phyloP scores from a whole-genome alignment of 2,329 filamentous ascomycete genomes.

The Phyllosticta citriasiana region DNA sequence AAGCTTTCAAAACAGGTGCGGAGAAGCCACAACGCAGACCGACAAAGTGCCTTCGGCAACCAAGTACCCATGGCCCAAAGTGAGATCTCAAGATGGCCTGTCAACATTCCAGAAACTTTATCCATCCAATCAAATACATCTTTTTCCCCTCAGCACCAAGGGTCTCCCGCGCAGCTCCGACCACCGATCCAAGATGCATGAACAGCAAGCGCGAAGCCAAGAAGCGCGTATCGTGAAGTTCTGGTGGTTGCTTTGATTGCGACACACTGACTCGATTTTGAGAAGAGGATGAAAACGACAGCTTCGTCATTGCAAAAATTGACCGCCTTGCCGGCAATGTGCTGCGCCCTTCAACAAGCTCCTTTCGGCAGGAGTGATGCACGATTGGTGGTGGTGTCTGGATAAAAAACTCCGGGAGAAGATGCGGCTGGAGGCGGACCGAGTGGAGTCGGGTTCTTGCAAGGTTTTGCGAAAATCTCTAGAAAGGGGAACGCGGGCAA shows the following conservation, averaged over 20 bases:
- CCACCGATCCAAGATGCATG: background rate
- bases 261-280: too few species aligned
- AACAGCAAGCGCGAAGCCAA: background rate
- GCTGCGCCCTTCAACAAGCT: too few species aligned
- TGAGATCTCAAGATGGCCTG: background rate
- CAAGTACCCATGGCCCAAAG: too few species aligned
- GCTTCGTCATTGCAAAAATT: too few species aligned
- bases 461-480: background rate
- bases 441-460: background rate
- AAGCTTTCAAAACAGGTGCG: too few species aligned
- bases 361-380: background rate
- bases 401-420: background rate
- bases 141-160: background rate
- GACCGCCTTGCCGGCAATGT: too few species aligned
- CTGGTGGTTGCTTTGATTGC: too few species aligned
- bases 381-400: background rate
- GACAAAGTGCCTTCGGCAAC: background rate
- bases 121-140: too few species aligned
- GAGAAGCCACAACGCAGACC: background rate
- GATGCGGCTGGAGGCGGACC: background rate
- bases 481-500: background rate
- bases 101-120: background rate
- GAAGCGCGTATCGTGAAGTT: too few species aligned
- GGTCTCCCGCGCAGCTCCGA: background rate
- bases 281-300: too few species aligned